A percentile compares a stretch with the other conserved stretches of the same genome.
Evolutionary conservation across 2,329 filamentous ascomycete genomes (phyloP).

Genomic region (Cladophialophora carrionii): DNA sequence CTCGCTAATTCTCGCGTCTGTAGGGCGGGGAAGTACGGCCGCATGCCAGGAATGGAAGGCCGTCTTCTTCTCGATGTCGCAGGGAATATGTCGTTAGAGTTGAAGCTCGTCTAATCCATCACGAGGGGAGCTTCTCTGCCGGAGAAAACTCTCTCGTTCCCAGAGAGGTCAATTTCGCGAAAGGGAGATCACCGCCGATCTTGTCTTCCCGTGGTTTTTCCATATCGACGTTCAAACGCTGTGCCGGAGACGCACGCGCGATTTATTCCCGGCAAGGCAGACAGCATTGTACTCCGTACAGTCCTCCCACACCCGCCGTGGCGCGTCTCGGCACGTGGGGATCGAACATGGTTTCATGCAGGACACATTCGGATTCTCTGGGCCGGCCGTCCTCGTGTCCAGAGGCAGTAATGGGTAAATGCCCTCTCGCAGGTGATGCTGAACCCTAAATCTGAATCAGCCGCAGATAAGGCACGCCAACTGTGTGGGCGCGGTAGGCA

Average conservation of each 20-base stretch:
- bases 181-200: conserved; percentile 1
- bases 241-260: too few relatives aligned
- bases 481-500: conserved; percentile 5
- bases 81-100: background rate
- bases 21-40: conserved; percentile 6
- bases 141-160: background rate
- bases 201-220: background rate
- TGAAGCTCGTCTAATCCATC: background rate
- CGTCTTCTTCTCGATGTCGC: background rate
- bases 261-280: conserved; percentile 23
- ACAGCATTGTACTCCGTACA: background rate
- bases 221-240: too few relatives aligned
- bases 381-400: background rate
- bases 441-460: conserved; percentile 14
- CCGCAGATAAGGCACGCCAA: conserved; percentile 8
- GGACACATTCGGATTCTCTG: conserved; percentile 16
- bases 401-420: conserved; percentile 9
- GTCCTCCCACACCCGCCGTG: background rate
- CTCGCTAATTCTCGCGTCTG: conserved; percentile 10
- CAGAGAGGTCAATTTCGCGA: conserved; percentile 11
- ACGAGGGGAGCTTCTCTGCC: background rate
- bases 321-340: conserved; percentile 14
- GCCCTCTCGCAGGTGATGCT: conserved; percentile 5
- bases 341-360: conserved; percentile 16
- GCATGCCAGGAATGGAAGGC: background rate